Conservation (phyloP, 495 filamentous ascomycete species). For the Zalerion maritima region DNA sequence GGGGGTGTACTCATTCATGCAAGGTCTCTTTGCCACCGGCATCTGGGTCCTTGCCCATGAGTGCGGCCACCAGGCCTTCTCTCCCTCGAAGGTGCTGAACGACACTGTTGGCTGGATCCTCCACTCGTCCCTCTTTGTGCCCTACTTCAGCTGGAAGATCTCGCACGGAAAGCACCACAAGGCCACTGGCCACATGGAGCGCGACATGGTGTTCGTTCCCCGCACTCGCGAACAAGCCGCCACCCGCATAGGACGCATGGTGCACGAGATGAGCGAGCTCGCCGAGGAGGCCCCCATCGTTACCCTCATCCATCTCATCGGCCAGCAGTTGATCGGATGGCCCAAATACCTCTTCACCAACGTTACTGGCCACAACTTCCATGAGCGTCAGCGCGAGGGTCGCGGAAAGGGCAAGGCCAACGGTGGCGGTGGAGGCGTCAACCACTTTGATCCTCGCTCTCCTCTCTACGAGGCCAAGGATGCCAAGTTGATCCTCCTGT, state of each 20-base stretch:
- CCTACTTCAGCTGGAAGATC: slow-evolving; percentile 89
- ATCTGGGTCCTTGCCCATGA: slow-evolving; percentile 80
- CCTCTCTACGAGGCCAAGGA: slow-evolving; percentile 89
- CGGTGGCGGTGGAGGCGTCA: slow-evolving; percentile 65
- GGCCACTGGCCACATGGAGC: slow-evolving; percentile 85
- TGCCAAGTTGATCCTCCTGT: slow-evolving; percentile 63
- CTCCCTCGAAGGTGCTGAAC: slow-evolving; percentile 62
- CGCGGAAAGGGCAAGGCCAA: slow-evolving; percentile 82
- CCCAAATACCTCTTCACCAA: slow-evolving; percentile 73
- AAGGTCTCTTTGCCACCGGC: slow-evolving; percentile 67
- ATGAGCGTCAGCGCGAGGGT: slow-evolving; percentile 71
- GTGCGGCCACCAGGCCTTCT: slow-evolving; percentile 81
- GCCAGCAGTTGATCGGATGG: slow-evolving; percentile 86
- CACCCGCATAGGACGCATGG: slow-evolving; percentile 47
- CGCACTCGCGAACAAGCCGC: slow-evolving; percentile 68
- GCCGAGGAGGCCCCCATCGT: slow-evolving; percentile 87
- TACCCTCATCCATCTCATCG: slow-evolving; percentile 54
- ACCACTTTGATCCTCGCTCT: slow-evolving; percentile 82
- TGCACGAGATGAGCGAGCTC: slow-evolving; percentile 72
- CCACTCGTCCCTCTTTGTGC: slow-evolving; percentile 69
- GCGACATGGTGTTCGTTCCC: slow-evolving; percentile 95
- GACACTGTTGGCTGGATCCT: slow-evolving; percentile 76
- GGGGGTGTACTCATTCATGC: slow-evolving; percentile 53
- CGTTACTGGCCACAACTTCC: slow-evolving; percentile 88
- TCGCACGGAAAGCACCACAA: slow-evolving; percentile 92